Evolutionary conservation across 495 filamentous ascomycete species (phyloP).

Genomic region (Podospora tetraspora): DNA sequence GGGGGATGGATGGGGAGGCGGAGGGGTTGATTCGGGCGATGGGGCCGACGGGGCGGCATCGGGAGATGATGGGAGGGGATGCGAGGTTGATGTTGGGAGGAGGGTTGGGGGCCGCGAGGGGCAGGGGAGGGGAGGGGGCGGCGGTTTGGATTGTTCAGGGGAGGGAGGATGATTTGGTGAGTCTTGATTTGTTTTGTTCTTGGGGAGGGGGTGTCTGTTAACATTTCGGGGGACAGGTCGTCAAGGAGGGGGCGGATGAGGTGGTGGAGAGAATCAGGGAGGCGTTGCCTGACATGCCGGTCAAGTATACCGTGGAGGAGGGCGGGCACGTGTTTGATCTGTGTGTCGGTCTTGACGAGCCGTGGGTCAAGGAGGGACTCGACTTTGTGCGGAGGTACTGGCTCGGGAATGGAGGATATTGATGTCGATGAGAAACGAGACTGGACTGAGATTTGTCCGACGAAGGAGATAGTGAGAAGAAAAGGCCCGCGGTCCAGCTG

Average conservation of each 20-base stretch:
- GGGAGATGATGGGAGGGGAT: constrained; percentile 13
- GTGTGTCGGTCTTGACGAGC: constrained; percentile 4
- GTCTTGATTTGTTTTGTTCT: not conserved
- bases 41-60: constrained; percentile 3
- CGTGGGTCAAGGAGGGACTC: constrained; percentile 18
- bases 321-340: constrained; percentile 20
- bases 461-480: too few relatives aligned
- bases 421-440: not conserved
- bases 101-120: constrained; percentile 6
- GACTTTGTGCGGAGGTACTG: constrained; percentile 22
- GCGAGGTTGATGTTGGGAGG: constrained; percentile 11
- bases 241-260: constrained; percentile 14
- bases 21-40: constrained; percentile 5
- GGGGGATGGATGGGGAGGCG: not conserved
- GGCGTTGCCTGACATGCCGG: constrained; percentile 4
- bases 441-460: too few relatives aligned
- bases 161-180: constrained; percentile 13
- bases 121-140: constrained; percentile 7
- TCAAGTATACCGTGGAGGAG: constrained; percentile 16
- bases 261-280: constrained; percentile 11
- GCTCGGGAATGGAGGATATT: not conserved
- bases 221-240: not conserved
- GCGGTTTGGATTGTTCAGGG: constrained; percentile 23
- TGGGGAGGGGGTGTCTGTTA: not conserved
- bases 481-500: too few relatives aligned